Evolutionary conservation across 2,329 filamentous ascomycete genomes (phyloP).

Genomic region (Blastomyces gilchristii): DNA sequence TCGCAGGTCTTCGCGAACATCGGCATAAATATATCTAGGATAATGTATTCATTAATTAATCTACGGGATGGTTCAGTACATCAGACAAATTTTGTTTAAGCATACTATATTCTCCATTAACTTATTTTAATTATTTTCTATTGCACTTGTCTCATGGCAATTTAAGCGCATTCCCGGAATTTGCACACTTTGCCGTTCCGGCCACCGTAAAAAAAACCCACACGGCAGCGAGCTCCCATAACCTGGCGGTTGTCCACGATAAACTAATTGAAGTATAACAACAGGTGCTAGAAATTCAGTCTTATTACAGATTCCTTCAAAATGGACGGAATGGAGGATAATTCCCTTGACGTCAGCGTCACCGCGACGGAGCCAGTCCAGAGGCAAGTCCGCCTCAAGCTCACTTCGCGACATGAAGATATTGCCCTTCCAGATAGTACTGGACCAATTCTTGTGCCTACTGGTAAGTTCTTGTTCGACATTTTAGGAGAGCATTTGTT

Average conservation of each 20-base stretch:
- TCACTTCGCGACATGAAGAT: slow-evolving; percentile 44
- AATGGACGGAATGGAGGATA: slow-evolving; percentile 18
- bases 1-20: slow-evolving; percentile 25
- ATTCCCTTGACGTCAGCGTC: slow-evolving; percentile 9
- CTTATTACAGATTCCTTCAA: not conserved
- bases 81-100: not conserved
- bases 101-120: slow-evolving; percentile 1
- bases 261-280: not conserved
- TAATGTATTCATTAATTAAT: not conserved
- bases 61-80: not conserved
- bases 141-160: not conserved
- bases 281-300: not conserved
- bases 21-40: slow-evolving; percentile 9
- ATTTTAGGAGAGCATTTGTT: slow-evolving; percentile 2
- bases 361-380: slow-evolving; percentile 19
- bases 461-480: slow-evolving; percentile 33
- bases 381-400: slow-evolving; percentile 45
- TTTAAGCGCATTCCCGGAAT: not conserved
- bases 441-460: slow-evolving; percentile 49
- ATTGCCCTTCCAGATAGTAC: slow-evolving; percentile 45
- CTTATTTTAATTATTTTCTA: not conserved
- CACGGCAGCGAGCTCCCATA: slow-evolving; percentile 10
- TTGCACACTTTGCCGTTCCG: slow-evolving; percentile 33
- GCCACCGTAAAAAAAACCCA: slow-evolving; percentile 33
- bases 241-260: not conserved